Base-by-base conservation (phyloP, 2,329 filamentous ascomycete species). In the Aspergillus sp. region DNA sequence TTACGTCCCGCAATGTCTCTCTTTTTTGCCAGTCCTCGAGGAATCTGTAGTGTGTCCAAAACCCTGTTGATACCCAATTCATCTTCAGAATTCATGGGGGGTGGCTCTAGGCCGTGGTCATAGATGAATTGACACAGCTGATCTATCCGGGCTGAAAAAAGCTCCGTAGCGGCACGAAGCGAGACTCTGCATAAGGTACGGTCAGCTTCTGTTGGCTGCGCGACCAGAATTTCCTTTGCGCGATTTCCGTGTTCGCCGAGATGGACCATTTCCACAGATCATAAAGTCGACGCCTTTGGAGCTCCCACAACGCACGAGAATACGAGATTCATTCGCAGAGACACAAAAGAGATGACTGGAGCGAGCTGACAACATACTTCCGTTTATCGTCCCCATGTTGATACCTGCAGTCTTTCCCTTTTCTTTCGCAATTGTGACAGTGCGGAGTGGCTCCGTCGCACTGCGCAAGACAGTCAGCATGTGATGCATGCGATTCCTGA, bases 111-210 rank as follows among this genome's bases (percentile, higher is more conserved):
- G 3, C 71, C 71, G 57, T 73, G 63, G 16, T 74, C 70, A 42
- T 67, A 56, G n/a, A 76, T 76, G 25, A 75, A 76, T 20, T 72
- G 68, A 52, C 59, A 65, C 16, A 73, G 58, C 51, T 73, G 70
- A 50, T 73, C 71, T 44, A 73, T 70, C 42, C 71, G 58, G 2
- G 67, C 62, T 2, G 70, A 71, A 49, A 73, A 73, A 1, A 73
- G 55, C 52, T 71, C 69, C 7, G 69, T 69, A 3, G 68, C 65
- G 47, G 65, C 67, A 49, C 68, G 64, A n/a, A 71, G 61, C 16
- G 69, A 71, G 10, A 71, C 65, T 49, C 69, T 71, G 43, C 21
- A 16, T 25, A n/a, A 19, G 4, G 57, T 48, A 46, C 17, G 16
- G 48, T 57, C 41, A 55, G 55, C 47, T 29, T 36, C 42, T 31